Evolutionary conservation across 192 early-diverging fungal genomes (phyloP).

Genomic region (Umbelopsis sp.): DNA sequence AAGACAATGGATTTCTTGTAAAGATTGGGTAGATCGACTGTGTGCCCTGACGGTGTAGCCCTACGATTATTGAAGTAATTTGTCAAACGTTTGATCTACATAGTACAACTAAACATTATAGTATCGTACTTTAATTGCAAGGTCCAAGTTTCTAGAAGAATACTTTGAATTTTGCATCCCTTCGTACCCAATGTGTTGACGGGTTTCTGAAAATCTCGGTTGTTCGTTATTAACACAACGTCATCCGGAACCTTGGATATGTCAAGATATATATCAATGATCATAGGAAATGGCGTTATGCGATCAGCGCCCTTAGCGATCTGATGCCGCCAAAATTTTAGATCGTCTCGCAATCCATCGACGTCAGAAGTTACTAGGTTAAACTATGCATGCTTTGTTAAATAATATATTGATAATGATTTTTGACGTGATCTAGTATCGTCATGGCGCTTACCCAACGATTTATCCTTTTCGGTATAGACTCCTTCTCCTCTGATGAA

Average conservation of each 20-base stretch:
- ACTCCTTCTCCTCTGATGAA: slow-evolving; percentile 4
- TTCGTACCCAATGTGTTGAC: slow-evolving; percentile 53
- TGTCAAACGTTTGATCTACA: background rate
- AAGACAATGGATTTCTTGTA: slow-evolving; percentile 92
- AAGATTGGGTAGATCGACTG: slow-evolving; percentile 76
- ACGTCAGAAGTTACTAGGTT: slow-evolving; percentile 80
- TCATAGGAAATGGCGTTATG: slow-evolving; percentile 62
- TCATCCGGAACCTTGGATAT: slow-evolving; percentile 56
- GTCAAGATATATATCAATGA: slow-evolving; percentile 83
- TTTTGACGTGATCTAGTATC: slow-evolving; percentile 12
- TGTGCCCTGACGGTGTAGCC: slow-evolving; percentile 49
- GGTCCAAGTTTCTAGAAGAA: slow-evolving; percentile 88
- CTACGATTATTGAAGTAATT: slow-evolving; percentile 35
- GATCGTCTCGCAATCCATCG: slow-evolving; percentile 71
- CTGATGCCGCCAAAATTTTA: slow-evolving; percentile 76
- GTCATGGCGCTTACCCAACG: slow-evolving; percentile 59
- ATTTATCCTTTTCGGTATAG: slow-evolving; percentile 50
- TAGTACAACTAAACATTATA: background rate
- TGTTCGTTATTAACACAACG: slow-evolving; percentile 66
- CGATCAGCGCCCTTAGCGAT: slow-evolving; percentile 42
- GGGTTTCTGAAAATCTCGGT: slow-evolving; percentile 57
- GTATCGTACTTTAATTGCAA: slow-evolving; percentile 69
- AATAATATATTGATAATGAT: background rate
- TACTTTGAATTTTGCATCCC: slow-evolving; percentile 40
- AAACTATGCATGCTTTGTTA: slow-evolving; percentile 55